Evolutionary conservation across 805 yeast species (phyloP).

Genomic region (Metahyphopichia silvanorum): DNA sequence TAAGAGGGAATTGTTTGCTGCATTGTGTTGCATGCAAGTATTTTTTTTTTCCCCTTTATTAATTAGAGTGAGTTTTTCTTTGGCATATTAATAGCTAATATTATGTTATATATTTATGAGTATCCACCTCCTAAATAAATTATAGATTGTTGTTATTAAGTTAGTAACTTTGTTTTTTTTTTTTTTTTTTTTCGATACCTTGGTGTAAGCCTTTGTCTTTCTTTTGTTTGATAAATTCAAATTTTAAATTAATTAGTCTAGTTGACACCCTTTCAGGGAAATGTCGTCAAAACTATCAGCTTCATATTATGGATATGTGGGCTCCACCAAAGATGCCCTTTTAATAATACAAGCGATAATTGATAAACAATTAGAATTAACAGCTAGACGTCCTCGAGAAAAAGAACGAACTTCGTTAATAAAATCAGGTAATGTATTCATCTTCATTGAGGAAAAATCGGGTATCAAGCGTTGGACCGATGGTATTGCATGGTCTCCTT

Average conservation of each 20-base stretch:
- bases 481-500: slow-evolving; percentile 93
- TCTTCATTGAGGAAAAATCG: slow-evolving; percentile 76
- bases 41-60: no score
- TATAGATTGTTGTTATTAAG: no score
- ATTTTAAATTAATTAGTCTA: not conserved
- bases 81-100: no score
- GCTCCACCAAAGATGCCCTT: slow-evolving; percentile 80
- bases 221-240: not conserved
- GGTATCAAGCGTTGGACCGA: slow-evolving; percentile 96
- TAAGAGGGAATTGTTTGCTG: no score
- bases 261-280: not conserved
- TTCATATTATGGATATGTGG: slow-evolving; percentile 72
- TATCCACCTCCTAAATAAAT: no score
- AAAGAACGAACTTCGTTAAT: slow-evolving; percentile 66
- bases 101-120: no score
- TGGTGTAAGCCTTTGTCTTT: no score
- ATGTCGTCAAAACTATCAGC: slow-evolving; percentile 41
- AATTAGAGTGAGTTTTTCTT: no score
- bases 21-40: no score
- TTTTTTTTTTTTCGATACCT: no score
- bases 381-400: slow-evolving; percentile 80
- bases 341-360: slow-evolving; percentile 77
- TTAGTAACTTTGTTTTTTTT: no score
- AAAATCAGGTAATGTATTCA: slow-evolving; percentile 75
- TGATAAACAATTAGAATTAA: slow-evolving; percentile 54